Evolutionary conservation across 495 filamentous ascomycete genomes (phyloP).

Genomic region (Podospora pseudopauciseta): DNA sequence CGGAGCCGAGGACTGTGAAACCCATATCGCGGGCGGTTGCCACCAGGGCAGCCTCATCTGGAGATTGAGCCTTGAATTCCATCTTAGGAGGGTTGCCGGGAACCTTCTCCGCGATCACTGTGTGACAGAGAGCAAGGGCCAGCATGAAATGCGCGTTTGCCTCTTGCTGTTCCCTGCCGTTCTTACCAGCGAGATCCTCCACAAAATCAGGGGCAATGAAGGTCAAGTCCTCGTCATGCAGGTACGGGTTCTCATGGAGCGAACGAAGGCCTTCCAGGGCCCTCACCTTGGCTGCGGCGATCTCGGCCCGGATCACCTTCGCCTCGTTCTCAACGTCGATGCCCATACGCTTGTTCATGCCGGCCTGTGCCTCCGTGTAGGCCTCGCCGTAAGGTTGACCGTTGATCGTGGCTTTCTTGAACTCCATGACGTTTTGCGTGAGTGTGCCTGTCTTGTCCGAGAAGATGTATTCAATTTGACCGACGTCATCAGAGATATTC

Average conservation of each 20-base stretch:
- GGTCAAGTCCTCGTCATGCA: slow-evolving; percentile 83
- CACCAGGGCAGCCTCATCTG: slow-evolving; percentile 93
- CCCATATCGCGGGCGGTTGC: slow-evolving; percentile 93
- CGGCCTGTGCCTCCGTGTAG: slow-evolving; percentile 92
- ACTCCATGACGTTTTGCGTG: slow-evolving; percentile 99
- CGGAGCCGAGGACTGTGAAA: slow-evolving; percentile 86
- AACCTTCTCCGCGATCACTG: slow-evolving; percentile 85
- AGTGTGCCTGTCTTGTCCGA: slow-evolving; percentile 98
- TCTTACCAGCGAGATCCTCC: slow-evolving; percentile 70
- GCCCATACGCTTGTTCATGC: slow-evolving; percentile 88
- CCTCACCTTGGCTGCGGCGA: slow-evolving; percentile 66
- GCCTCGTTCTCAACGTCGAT: slow-evolving; percentile 79
- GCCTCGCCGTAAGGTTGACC: slow-evolving; percentile 94
- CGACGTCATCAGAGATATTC: slow-evolving; percentile 98
- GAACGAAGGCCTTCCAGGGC: slow-evolving; percentile 71
- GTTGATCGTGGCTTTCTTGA: slow-evolving; percentile 96
- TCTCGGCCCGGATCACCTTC: slow-evolving; percentile 68
- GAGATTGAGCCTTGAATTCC: slow-evolving; percentile 95
- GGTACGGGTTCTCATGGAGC: slow-evolving; percentile 85
- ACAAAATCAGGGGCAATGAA: slow-evolving; percentile 90
- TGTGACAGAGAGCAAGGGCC: slow-evolving; percentile 90
- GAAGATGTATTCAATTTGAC: slow-evolving; percentile 99
- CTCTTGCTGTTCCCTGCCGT: slow-evolving; percentile 69
- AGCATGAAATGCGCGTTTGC: slow-evolving; percentile 92
- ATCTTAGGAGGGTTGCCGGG: slow-evolving; percentile 87